Conservation (phyloP, 2,329 filamentous ascomycete species). For the Fusarium buxicola region DNA sequence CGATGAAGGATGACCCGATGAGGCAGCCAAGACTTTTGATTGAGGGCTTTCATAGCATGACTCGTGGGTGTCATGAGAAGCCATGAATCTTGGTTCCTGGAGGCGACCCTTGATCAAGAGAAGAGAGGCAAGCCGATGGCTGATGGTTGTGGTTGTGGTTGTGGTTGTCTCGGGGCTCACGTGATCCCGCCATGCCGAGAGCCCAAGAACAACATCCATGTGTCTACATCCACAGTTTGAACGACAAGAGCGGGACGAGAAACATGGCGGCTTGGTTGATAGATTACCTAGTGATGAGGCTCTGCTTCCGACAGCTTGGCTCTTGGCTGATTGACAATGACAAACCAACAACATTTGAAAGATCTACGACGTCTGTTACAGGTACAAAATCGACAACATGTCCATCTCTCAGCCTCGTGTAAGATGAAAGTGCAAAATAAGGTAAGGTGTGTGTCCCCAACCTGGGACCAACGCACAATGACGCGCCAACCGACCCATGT, state of each 20-base stretch:
- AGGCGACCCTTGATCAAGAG: constrained; percentile 8
- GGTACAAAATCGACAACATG: no score
- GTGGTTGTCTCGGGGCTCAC: background rate
- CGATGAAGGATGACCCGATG: background rate
- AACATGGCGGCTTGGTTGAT: constrained; percentile 5
- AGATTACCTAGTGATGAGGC: constrained; percentile 31
- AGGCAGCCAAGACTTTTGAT: background rate
- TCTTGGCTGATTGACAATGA: constrained; percentile 4
- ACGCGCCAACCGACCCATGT: constrained; percentile 18
- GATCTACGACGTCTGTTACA: background rate
- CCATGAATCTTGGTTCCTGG: background rate
- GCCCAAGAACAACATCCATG: constrained; percentile 5
- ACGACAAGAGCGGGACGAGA: constrained; percentile 9
- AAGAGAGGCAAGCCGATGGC: constrained; percentile 23
- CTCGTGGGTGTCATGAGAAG: background rate
- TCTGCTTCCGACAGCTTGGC: constrained; percentile 19
- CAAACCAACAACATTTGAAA: background rate
- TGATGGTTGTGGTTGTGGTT: no score
- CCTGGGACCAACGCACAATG: constrained; percentile 10
- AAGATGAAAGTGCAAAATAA: background rate
- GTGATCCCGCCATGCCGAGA: constrained; percentile 1
- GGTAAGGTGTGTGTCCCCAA: constrained; percentile 5
- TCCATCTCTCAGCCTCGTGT: background rate
- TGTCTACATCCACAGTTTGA: background rate
- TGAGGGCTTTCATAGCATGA: background rate